Base-by-base conservation (phyloP, 768 basidiomycete genomes). In the Trametes sanguinea region DNA sequence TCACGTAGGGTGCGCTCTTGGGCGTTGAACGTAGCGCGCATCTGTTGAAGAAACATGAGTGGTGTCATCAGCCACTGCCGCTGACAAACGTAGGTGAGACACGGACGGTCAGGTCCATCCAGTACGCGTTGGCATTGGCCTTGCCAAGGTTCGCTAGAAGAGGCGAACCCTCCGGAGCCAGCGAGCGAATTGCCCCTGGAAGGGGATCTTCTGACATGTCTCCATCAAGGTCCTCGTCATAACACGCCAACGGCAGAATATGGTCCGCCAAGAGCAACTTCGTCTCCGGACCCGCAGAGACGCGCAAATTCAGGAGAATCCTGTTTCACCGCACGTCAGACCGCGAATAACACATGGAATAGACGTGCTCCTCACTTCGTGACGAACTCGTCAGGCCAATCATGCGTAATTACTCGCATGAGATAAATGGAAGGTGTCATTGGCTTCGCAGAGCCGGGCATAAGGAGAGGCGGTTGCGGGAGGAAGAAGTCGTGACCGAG, bases 401-500 rank as follows among this genome's bases (percentile, higher is more conserved):
- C 90, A 66, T 93, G 90, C 37, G 89, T 76, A 42, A 91, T 82
- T 17, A 86, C 85, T 27, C 90, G 83, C 33, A 91, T 76, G 37
- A 92, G 76, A 69, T 86, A 93, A 6, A 90, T 84, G 0, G 87
- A 81, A 6, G 61, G 87, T 78, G 54, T 82, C 66, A 58, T 67
- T 72, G 51, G 54, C 77, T 69, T 44, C 56, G 55, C 32, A 51
- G 45, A 2, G 2, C 10, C 54, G 2, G 58, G 58, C 13, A 60
- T 27, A n/a, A 52, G 1, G 17, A 64, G 54, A 13, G 71, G 55
- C 1, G 75, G 74, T 68, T 92, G 90, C 0, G 84, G 81, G 4
- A 78, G 81, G 71, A 92, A 92, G 70, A 92, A 92, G 74, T 92
- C 88, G 67, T 92, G 90, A 1, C 81, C 88, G 85, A 84, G 82